A percentile compares a stretch with the other conserved stretches of the same genome.
Conservation (phyloP, 768 basidiomycete species). For the Cystobasidium ongulense region DNA sequence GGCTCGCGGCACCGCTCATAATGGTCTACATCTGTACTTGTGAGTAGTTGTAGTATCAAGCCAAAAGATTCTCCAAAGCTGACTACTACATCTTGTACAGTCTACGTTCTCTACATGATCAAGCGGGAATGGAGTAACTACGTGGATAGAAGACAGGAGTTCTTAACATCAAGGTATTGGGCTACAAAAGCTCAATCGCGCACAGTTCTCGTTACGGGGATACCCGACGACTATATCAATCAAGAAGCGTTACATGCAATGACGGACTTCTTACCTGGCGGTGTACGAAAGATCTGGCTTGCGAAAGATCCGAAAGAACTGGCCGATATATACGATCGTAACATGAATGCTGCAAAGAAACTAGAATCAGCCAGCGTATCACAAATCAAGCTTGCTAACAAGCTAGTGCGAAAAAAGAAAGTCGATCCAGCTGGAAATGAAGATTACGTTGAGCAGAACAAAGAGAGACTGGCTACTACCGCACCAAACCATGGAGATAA, state of each 20-base stretch:
- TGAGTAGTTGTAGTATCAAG: background rate
- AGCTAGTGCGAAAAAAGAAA: slow-evolving; percentile 44
- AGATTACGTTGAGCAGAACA: slow-evolving; percentile 19
- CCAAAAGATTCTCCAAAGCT: background rate
- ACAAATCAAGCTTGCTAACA: slow-evolving; percentile 63
- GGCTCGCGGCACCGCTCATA: slow-evolving; percentile 73
- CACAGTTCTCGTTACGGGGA: slow-evolving; percentile 29
- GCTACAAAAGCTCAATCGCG: slow-evolving; percentile 23
- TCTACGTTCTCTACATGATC: slow-evolving; percentile 31
- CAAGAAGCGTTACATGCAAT: slow-evolving; percentile 8
- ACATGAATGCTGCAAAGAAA: slow-evolving; percentile 62
- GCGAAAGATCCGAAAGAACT: slow-evolving; percentile 60
- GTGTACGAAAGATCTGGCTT: slow-evolving; percentile 83
- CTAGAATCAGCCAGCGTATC: slow-evolving; percentile 78
- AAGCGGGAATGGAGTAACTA: slow-evolving; percentile 18
- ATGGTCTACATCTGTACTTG: slow-evolving; percentile 51
- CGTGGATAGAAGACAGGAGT: slow-evolving; percentile 21
- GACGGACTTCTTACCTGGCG: slow-evolving; percentile 63
- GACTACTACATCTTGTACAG: background rate
- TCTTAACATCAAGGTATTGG: slow-evolving; percentile 17
- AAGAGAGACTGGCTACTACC: slow-evolving; percentile 45
- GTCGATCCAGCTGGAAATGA: slow-evolving; percentile 35
- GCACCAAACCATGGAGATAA: background rate
- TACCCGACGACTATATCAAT: slow-evolving; percentile 24
- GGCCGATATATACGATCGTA: slow-evolving; percentile 70